Base-by-base conservation (phyloP, 768 basidiomycete genomes). In the Macrolepiota albuminosa region DNA sequence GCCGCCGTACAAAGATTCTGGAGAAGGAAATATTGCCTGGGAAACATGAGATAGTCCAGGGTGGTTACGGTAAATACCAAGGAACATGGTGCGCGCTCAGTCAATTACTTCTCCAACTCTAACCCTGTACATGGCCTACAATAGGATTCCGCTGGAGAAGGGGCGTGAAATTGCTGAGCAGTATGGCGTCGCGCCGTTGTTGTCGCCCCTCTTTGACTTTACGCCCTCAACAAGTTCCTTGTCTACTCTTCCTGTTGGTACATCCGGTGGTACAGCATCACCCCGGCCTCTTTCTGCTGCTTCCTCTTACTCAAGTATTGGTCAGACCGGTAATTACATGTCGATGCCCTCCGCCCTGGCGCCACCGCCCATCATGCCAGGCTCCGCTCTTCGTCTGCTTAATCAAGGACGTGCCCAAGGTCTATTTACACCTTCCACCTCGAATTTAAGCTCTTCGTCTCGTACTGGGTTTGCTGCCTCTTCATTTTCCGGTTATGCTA, bases 1-100 rank as follows among this genome's bases (percentile, higher is more conserved):
- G 95, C 1, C 85, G 89, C 47, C 83, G 97, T 43, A 98, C 96
- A 16, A 98, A 98, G 83, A 97, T 98, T 56, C 78, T 93, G 14
- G 91, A 98, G 81, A 97, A 95, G 73, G 96, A 99, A 76, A 93
- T 99, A 63, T 82, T 95, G 46, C 90, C 91, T 58, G 95, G 94
- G 50, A 89, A 90, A 73, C 93, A 97, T 73, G 96, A 99, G 74
- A 98, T 98, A 72, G 93, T 99, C 6, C 97, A 98, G 73, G 97
- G 97, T 42, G 97, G 97, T 34, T 98, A 98, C 71, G 97, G 97
- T 29, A 96, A 98, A 77, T 99, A 98, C 72, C 97, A 99, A 73
- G 97, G 97, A 64, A 98, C 96, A 58, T 99, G 97, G 96, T 96
- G 69, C 70, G 86, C 68, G 57, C 56, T 60, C 29, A 18, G 8